phyloP scores from a whole-genome alignment of 2,329 filamentous ascomycete genomes.

The Ophiosphaerella korrae region DNA sequence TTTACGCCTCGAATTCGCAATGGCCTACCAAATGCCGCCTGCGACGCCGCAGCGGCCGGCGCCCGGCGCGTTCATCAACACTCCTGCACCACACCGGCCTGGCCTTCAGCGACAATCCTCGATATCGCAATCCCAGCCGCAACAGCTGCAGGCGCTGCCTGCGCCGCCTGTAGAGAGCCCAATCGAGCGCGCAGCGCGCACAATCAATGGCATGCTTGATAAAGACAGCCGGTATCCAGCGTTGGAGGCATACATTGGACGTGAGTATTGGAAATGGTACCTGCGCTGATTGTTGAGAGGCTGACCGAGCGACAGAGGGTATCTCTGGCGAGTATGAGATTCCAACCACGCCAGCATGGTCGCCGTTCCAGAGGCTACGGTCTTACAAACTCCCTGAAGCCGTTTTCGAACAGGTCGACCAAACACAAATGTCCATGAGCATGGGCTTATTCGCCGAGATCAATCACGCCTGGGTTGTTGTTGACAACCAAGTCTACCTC shows the following conservation, averaged over 20 bases:
- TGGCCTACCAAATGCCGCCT: conserved; percentile 38
- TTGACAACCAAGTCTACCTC: conserved; percentile 93
- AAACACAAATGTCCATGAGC: conserved; percentile 81
- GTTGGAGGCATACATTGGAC: conserved; percentile 84
- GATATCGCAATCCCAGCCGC: conserved; percentile 30
- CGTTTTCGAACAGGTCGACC: conserved; percentile 91
- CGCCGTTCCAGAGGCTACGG: conserved; percentile 85
- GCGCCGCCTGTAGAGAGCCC: conserved; percentile 56
- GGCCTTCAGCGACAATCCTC: conserved; percentile 32
- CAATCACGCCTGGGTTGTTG: conserved; percentile 92
- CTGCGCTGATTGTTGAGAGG: conserved; percentile 5
- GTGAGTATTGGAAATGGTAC: conserved; percentile 58
- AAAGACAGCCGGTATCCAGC: conserved; percentile 84
- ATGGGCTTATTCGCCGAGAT: conserved; percentile 96
- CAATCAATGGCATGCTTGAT: conserved; percentile 78
- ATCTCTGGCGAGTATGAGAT: conserved; percentile 92
- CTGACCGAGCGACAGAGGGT: conserved; percentile 66
- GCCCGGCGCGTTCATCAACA: conserved; percentile 77
- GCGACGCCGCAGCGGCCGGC: conserved; percentile 70
- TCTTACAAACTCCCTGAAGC: conserved; percentile 89
- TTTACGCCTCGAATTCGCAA: conserved; percentile 17
- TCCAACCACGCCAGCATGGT: conserved; percentile 70
- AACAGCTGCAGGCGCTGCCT: conserved; percentile 29
- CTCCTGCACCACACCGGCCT: conserved; percentile 62
- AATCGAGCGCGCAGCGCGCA: conserved; percentile 78